phyloP scores from a whole-genome alignment of 2,329 filamentous ascomycete genomes.

The Diaporthe velutina region DNA sequence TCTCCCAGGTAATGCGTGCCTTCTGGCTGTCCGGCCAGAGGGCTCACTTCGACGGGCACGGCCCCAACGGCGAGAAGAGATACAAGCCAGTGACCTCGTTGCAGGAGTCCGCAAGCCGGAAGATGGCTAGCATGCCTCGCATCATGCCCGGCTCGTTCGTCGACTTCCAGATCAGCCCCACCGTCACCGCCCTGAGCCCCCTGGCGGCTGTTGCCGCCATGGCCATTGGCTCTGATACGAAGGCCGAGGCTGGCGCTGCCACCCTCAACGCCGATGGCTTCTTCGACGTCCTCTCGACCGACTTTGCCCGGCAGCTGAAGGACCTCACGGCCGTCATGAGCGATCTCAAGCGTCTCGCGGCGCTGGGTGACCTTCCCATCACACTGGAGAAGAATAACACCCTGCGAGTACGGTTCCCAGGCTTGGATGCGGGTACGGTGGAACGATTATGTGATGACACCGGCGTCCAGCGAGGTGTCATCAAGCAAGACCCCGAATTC shows the following conservation, averaged over 20 bases:
- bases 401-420: slow-evolving; percentile 88
- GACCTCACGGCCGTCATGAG: slow-evolving; percentile 84
- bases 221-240: slow-evolving; percentile 55
- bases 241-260: slow-evolving; percentile 59
- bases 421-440: slow-evolving; percentile 86
- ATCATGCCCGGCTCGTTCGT: slow-evolving; percentile 81
- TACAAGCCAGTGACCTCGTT: slow-evolving; percentile 83
- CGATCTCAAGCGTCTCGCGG: slow-evolving; percentile 83
- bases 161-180: slow-evolving; percentile 90
- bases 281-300: slow-evolving; percentile 84
- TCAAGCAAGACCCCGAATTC: slow-evolving; percentile 84
- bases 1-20: slow-evolving; percentile 91
- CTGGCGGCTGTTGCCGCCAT: slow-evolving; percentile 68
- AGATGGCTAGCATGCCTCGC: slow-evolving; percentile 71
- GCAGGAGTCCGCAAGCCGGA: slow-evolving; percentile 79
- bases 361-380: slow-evolving; percentile 87
- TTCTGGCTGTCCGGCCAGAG: slow-evolving; percentile 94
- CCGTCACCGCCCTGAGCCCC: slow-evolving; percentile 87
- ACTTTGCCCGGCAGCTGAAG: slow-evolving; percentile 89
- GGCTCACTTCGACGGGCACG: slow-evolving; percentile 85
- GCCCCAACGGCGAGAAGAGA: slow-evolving; percentile 79
- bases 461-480: slow-evolving; percentile 82
- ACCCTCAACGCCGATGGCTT: slow-evolving; percentile 87
- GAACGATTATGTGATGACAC: slow-evolving; percentile 89
- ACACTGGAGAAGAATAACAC: slow-evolving; percentile 75